Evolutionary conservation across 139 green algal genomes (phyloP), one percentile per base, ranked within the genome.

Genomic region (Chlamydomonas asymmetrica): DNA sequence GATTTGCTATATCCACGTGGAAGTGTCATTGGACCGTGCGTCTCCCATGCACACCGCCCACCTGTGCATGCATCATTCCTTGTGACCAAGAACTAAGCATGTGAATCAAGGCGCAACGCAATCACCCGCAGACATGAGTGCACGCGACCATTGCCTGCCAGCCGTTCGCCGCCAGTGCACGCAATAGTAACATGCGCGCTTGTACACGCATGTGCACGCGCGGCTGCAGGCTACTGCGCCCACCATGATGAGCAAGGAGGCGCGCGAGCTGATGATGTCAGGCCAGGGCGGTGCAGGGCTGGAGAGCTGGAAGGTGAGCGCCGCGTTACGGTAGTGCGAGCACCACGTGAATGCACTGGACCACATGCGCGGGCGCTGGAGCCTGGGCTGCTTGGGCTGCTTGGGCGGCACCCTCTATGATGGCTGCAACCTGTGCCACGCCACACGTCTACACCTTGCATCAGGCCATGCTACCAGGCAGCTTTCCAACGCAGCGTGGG

Each of bases 201-300:
- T n/a, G n/a, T n/a, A n/a, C n/a, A n/a, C n/a, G n/a, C n/a, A n/a
- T n/a, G n/a, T n/a, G n/a, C n/a, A n/a, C n/a, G n/a, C n/a, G n/a
- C n/a, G 45, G 60, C 66, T 32, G 52, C 39, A 37, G 40, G n/a
- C n/a, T n/a, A n/a, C n/a, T n/a, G n/a, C 29, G 50, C 87, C 93
- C 25, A 97, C 92, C 27, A 97, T 97, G 93, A 97, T 97, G 93
- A 82, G 75, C 50, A 72, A 60, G 31, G 85, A 96, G 66, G 91
- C 91, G 31, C 84, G 93, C 27, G 45, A 75, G 27, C 71, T 97
- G 61, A 93, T 97, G 76, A 79, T 94, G 72, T 72, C 76, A 5
- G 92, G 92, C 0, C 78, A 92, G 39, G 88, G 84, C 16, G 59
- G 85, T 13, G 64, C 68, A 35, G 91, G 87, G 1, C 74, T 96